Evolutionary conservation across 306 rosid species (phyloP), one percentile per base, ranked within the genome.

Genomic region (Dalbergia cultrata): DNA sequence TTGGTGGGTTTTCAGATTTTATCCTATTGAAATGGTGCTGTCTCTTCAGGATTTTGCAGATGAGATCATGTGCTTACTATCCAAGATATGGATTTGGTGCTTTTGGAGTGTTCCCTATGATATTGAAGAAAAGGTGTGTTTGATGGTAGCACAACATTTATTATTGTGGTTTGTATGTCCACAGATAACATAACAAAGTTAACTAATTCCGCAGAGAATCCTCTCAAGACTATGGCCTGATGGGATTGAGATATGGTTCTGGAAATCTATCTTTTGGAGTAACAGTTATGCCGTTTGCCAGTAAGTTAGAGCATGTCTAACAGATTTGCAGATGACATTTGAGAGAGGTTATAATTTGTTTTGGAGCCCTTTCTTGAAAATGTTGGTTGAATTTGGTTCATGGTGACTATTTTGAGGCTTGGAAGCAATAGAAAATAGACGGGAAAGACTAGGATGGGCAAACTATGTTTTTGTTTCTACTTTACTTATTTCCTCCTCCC

Each of bases 241-340:
- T 93, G 89, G 98, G 99, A 71, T 84, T 95, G 88, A 89, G 98
- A 95, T 95, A 93, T 69, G 97, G 98, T 83, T 86, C 99, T 0
- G 85, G 81, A 81, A 93, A 89, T 87, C 83, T 91, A 69, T 93
- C 98, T 19, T 58, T 80, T 85, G 97, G 99, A 70, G 90, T 88
- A 67, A 90, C 94, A 66, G 66, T 87, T 80, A 41, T 56, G 90
- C 99, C 98, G 62, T 88, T 93, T 65, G 82, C 87, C 72, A 52
- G 99, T 95, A 90, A 47, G 95, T 84, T 67, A 52, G 72, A 78
- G 57, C 43, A 13, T 47, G 41, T 45, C 34, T 26, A 77, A 16
- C 35, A 26, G 60, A 78, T 56, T 67, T 66, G 18, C 67, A 16
- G 12, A 14, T 54, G 69, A 41, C 7, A 50, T 26, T 61, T 80